Percentiles rank a stretch among this genome's conserved stretches.
phyloP scores from a whole-genome alignment of 106 monocot species.

The Allium cepa region DNA sequence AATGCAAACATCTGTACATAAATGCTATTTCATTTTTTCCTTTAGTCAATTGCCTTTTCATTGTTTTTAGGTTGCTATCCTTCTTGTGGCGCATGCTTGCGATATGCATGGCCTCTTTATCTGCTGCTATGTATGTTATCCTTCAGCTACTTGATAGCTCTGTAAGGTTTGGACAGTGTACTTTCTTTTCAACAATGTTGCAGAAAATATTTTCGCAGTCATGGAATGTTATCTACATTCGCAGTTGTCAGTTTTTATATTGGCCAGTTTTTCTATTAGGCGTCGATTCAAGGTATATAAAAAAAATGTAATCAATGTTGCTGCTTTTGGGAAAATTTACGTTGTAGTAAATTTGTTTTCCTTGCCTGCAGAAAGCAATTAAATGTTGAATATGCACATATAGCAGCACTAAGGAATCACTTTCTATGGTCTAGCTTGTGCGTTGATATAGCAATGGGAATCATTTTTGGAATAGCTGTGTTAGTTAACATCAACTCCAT shows the following conservation, averaged over 20 bases:
- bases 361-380: slow-evolving; percentile 37
- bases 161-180: slow-evolving; percentile 13
- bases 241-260: slow-evolving; percentile 69
- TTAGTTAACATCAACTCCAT: slow-evolving; percentile 32
- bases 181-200: slow-evolving; percentile 18
- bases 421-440: slow-evolving; percentile 55
- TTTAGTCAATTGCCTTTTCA: slow-evolving; percentile 1
- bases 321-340: background rate
- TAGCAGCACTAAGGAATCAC: slow-evolving; percentile 50
- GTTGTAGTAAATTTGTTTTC: background rate
- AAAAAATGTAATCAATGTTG: background rate
- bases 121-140: slow-evolving; percentile 37
- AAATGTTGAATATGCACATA: slow-evolving; percentile 69
- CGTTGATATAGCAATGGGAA: slow-evolving; percentile 64
- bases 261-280: slow-evolving; percentile 78
- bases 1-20: background rate
- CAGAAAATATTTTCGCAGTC: slow-evolving; percentile 46
- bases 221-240: slow-evolving; percentile 50
- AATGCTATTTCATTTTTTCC: background rate
- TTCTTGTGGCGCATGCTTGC: slow-evolving; percentile 36
- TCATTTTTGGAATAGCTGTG: slow-evolving; percentile 35
- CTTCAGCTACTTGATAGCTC: slow-evolving; percentile 40
- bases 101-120: slow-evolving; percentile 42
- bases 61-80: slow-evolving; percentile 27
- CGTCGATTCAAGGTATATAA: slow-evolving; percentile 45